These are phyloP conservation scores for Aspergillus hiratsukae DNA, from an alignment of 2,329 filamentous ascomycete species.

Conservation along the genomic window DNA sequence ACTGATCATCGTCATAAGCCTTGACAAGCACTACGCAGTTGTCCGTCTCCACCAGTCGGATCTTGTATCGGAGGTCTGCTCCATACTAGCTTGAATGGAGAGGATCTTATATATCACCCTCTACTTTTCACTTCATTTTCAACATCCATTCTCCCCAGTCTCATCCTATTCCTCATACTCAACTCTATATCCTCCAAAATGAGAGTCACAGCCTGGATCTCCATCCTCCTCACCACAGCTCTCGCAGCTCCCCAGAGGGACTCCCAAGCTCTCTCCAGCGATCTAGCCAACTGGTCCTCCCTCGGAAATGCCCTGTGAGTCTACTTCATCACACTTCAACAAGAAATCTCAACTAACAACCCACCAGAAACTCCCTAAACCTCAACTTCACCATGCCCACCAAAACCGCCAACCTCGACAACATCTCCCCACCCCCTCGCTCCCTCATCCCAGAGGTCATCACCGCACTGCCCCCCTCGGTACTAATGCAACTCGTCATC, in stretches of 20 bases:
- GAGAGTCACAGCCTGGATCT: constrained; percentile 12
- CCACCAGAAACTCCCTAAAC: constrained; percentile 10
- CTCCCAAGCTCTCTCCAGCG: constrained; percentile 7
- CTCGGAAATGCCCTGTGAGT: constrained; percentile 19
- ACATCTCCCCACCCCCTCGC: constrained; percentile 28
- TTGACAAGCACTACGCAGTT: not conserved
- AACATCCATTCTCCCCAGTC: not conserved
- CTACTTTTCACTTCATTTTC: not conserved
- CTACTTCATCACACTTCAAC: not conserved
- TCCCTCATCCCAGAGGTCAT: constrained; percentile 28
- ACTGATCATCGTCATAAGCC: not conserved
- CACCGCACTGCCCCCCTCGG: constrained; percentile 27
- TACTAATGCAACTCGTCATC: constrained; percentile 26
- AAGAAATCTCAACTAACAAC: constrained; percentile 1
- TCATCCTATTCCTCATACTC: not conserved
- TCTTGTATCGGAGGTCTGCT: not conserved
- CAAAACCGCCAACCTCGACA: constrained; percentile 26
- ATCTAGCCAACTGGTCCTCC: constrained; percentile 14
- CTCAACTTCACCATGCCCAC: constrained; percentile 9
- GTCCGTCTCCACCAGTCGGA: not conserved
- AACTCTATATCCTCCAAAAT: constrained; percentile 8
- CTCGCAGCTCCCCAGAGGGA: constrained; percentile 9
- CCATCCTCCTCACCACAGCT: constrained; percentile 14
- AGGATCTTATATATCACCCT: not conserved
- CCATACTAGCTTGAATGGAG: not conserved